These are phyloP conservation scores for Musa troglodytarum DNA, from an alignment of 176 grass and related monocot genomes.

Conservation along the genomic window DNA sequence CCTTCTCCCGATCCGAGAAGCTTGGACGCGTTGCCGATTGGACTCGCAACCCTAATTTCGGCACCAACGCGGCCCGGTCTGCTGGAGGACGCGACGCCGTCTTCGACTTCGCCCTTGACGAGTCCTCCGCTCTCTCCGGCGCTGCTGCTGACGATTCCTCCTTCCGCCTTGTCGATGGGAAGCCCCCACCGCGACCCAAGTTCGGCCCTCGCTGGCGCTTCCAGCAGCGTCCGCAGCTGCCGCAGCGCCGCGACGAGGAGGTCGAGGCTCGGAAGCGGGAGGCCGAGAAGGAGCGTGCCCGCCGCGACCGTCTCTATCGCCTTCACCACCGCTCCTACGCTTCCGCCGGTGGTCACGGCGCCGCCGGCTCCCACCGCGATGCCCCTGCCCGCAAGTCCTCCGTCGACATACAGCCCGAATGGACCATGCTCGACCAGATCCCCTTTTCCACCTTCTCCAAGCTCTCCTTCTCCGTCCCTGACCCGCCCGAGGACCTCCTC, in stretches of 20 bases:
- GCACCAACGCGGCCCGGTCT: not conserved
- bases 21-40: slow-evolving; percentile 15
- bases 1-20: slow-evolving; percentile 9
- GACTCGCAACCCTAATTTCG: slow-evolving; percentile 14
- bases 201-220: slow-evolving; percentile 13
- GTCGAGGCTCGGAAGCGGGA: slow-evolving; percentile 14
- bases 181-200: slow-evolving; percentile 10
- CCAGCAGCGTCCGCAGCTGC: slow-evolving; percentile 11
- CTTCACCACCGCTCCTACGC: not conserved
- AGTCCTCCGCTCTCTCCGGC: not conserved
- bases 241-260: slow-evolving; percentile 19
- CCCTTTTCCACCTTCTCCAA: slow-evolving; percentile 20
- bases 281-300: slow-evolving; percentile 15
- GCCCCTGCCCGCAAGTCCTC: slow-evolving; percentile 7
- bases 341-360: not conserved
- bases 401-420: slow-evolving; percentile 14
- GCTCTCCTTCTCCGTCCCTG: slow-evolving; percentile 5
- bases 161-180: slow-evolving; percentile 12
- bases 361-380: not conserved
- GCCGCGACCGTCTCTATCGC: slow-evolving; percentile 10
- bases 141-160: slow-evolving; percentile 1
- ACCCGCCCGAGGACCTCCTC: slow-evolving; percentile 8
- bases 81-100: slow-evolving; percentile 1
- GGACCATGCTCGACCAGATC: slow-evolving; percentile 19
- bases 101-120: slow-evolving; percentile 11